Base-by-base conservation (phyloP, 768 basidiomycete genomes). In the Boletus vinaceobasis region DNA sequence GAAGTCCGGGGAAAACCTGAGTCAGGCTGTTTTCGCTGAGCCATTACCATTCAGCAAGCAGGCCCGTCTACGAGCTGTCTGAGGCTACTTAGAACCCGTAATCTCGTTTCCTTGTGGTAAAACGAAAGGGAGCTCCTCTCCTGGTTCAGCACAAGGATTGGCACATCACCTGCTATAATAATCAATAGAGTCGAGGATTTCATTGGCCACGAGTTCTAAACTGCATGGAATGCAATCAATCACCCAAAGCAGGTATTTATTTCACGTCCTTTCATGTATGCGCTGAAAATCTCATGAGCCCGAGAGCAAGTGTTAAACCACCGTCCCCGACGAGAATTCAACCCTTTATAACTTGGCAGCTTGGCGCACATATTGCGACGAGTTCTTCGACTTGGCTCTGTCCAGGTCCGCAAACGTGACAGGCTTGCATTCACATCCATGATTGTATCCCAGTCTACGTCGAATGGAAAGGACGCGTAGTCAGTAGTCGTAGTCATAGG, bases 391-490 rank as follows among this genome's bases (percentile, higher is more conserved):
- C 73, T 87, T 90, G 58, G 89, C 88, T 71, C 85, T 90, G 64
- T 88, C 77, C 4, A 93, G 77, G 56, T 93, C 89, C 0, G 70
- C 72, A 62, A 75, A 72, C 4, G 86, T 85, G 31, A 91, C 69
- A 0, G 80, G 76, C 14, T 79, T 79, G 61, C 81, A 86, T 65
- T 87, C 83, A 57, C 79, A 77, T 4, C 80, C 91, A 59, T 92
- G 88, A 62, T 92, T 88, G 65, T 93, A 93, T 10, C 91, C 90
- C 46, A 93, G 62, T 53, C 90, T 88, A 45, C 9, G 32, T 40
- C 29, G 33, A 38, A 45, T 2, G n/a, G 0, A 39, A 42, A 31
- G 43, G 39, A 31, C 3, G 4, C 9, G 0, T 0, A 4, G 14
- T 65, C 29, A 58, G 29, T 6, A 40, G 36, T 42, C n/a, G 8